Evolutionary conservation across 1,139 yeast genomes (phyloP).

Genomic region (Saccharomycopsis crataegensis): DNA sequence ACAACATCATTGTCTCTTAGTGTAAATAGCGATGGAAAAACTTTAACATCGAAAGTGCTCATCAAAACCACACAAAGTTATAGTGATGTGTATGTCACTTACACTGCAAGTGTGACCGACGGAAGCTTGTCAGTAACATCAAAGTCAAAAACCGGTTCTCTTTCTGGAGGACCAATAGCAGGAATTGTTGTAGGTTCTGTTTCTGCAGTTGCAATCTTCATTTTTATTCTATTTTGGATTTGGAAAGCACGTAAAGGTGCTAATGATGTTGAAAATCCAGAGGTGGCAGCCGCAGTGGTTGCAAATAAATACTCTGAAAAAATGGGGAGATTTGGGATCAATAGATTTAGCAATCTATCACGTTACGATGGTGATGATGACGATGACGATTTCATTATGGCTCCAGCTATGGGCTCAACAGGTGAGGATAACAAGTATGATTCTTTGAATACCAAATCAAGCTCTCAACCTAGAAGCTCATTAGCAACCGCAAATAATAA

Average conservation of each 20-base stretch:
- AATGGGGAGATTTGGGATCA: neutral
- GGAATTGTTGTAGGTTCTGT: neutral
- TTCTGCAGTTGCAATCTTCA: neutral
- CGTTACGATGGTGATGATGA: too few species aligned
- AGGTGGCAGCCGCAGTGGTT: neutral
- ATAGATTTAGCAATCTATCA: too few species aligned
- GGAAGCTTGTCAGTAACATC: too few species aligned
- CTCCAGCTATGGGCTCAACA: too few species aligned
- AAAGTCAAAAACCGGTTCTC: too few species aligned
- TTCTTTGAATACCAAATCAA: too few species aligned
- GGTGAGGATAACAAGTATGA: too few species aligned
- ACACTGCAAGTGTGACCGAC: neutral
- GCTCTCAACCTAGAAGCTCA: too few species aligned
- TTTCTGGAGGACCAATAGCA: constrained; percentile 1
- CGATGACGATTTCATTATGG: too few species aligned
- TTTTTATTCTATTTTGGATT: neutral
- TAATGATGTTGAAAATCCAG: neutral
- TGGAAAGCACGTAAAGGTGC: neutral
- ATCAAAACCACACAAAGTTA: constrained; percentile 13
- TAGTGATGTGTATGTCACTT: constrained; percentile 16
- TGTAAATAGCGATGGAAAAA: constrained; percentile 15
- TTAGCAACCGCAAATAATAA: too few species aligned
- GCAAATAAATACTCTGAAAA: neutral
- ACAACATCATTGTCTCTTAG: neutral
- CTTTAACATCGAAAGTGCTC: constrained; percentile 19